These are phyloP conservation scores for Diplosphaera chodatii DNA, from an alignment of 139 green algal species.

Conservation along the genomic window DNA sequence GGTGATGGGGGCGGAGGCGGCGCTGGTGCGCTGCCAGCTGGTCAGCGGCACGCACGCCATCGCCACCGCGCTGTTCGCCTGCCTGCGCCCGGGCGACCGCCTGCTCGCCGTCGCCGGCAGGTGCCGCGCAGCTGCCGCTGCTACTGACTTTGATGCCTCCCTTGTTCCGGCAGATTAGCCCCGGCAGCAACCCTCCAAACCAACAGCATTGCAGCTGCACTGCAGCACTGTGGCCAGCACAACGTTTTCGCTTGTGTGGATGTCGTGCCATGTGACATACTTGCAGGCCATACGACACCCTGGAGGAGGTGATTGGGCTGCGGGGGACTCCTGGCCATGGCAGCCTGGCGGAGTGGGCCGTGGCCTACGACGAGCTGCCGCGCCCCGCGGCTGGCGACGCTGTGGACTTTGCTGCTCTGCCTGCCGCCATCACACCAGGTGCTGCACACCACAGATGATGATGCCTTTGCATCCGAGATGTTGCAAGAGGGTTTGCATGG, in stretches of 20 bases:
- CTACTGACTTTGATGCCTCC: not conserved
- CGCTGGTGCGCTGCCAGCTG: slow-evolving; percentile 80
- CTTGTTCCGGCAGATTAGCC: not conserved
- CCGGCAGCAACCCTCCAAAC: not conserved
- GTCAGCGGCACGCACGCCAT: slow-evolving; percentile 93
- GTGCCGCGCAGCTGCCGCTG: not conserved
- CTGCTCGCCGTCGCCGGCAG: slow-evolving; percentile 75
- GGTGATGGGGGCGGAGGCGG: slow-evolving; percentile 83
- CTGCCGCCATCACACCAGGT: slow-evolving; percentile 46
- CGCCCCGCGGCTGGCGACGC: slow-evolving; percentile 36
- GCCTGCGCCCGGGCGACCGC: slow-evolving; percentile 84
- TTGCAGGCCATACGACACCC: slow-evolving; percentile 87
- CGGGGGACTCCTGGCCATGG: slow-evolving; percentile 61
- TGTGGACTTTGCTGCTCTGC: slow-evolving; percentile 71
- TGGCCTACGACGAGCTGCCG: slow-evolving; percentile 72
- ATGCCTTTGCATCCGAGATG: too few relatives aligned
- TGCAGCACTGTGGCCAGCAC: too few relatives aligned
- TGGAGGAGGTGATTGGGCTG: slow-evolving; percentile 92
- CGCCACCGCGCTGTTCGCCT: slow-evolving; percentile 69
- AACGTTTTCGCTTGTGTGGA: too few relatives aligned
- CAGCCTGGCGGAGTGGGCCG: slow-evolving; percentile 78
- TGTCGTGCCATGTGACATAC: too few relatives aligned
- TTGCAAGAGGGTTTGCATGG: too few relatives aligned
- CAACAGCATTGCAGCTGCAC: too few relatives aligned
- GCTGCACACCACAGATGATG: not conserved